Evolutionary conservation across 2,329 filamentous ascomycete genomes (phyloP).

Genomic region (Teratosphaeria nubilosa): DNA sequence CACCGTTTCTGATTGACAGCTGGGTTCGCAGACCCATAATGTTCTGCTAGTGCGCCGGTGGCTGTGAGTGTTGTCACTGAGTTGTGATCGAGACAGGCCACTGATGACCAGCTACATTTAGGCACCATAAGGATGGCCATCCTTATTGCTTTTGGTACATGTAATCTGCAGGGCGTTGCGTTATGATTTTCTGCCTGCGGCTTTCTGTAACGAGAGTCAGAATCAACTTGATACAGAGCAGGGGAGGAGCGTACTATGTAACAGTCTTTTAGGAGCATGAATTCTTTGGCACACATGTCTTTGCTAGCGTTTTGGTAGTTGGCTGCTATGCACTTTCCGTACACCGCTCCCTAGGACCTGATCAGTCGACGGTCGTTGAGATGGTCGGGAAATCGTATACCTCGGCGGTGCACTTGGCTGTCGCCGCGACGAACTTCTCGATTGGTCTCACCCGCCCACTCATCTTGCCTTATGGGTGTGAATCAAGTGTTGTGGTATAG

Average conservation of each 20-base stretch:
- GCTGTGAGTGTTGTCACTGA: too few relatives aligned
- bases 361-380: not conserved
- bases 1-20: too few relatives aligned
- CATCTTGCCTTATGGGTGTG: constrained; percentile 14
- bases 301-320: constrained; percentile 88
- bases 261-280: constrained; percentile 76
- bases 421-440: constrained; percentile 57
- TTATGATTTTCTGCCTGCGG: not conserved
- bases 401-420: constrained; percentile 56
- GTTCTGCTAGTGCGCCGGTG: too few relatives aligned
- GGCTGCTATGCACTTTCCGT: constrained; percentile 81
- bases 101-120: not conserved
- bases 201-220: not conserved
- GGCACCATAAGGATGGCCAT: too few relatives aligned
- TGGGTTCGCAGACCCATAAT: too few relatives aligned
- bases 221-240: constrained; percentile 9
- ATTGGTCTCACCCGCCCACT: constrained; percentile 50
- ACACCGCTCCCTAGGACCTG: constrained; percentile 57
- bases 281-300: constrained; percentile 81
- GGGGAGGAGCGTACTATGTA: constrained; percentile 52
- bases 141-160: too few relatives aligned
- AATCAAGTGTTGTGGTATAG: not conserved
- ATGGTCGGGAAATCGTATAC: constrained; percentile 30
- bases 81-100: not conserved
- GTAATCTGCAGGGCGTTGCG: not conserved